These are phyloP conservation scores for Pseudopyrenochaeta lycopersici DNA, from an alignment of 2,329 filamentous ascomycete genomes.

Conservation along the genomic window DNA sequence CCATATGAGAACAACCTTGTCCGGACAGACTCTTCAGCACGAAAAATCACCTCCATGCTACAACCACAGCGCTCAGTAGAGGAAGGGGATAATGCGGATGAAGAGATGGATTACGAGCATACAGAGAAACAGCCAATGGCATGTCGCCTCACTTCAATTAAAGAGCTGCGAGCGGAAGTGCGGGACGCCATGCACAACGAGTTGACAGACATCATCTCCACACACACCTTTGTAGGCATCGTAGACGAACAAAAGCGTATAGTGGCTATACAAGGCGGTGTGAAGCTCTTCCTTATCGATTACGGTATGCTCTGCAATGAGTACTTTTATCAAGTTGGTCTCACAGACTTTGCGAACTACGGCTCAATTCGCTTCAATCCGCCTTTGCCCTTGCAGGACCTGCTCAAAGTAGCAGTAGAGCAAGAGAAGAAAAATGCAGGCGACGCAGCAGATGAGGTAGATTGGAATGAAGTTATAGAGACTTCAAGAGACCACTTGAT, in stretches of 20 bases:
- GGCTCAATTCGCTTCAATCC: slow-evolving; percentile 83
- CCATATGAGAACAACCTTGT: slow-evolving; percentile 88
- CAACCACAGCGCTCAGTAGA: slow-evolving; percentile 59
- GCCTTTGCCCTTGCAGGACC: slow-evolving; percentile 72
- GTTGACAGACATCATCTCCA: slow-evolving; percentile 85
- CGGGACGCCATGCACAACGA: slow-evolving; percentile 83
- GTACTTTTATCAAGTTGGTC: slow-evolving; percentile 93
- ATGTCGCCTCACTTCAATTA: slow-evolving; percentile 84
- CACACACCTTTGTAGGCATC: slow-evolving; percentile 91
- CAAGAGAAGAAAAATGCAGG: slow-evolving; percentile 67
- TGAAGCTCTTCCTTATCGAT: slow-evolving; percentile 91
- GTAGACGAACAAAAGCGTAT: slow-evolving; percentile 88
- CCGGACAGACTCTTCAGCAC: slow-evolving; percentile 84
- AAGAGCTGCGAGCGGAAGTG: slow-evolving; percentile 81
- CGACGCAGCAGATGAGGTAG: slow-evolving; percentile 62
- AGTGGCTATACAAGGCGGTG: slow-evolving; percentile 90
- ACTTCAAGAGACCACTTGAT: slow-evolving; percentile 75
- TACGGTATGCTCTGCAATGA: slow-evolving; percentile 87
- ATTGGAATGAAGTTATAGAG: slow-evolving; percentile 72
- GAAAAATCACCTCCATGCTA: slow-evolving; percentile 98
- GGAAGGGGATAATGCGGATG: slow-evolving; percentile 42
- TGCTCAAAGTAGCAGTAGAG: slow-evolving; percentile 78
- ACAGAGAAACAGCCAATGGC: slow-evolving; percentile 73
- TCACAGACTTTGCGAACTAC: slow-evolving; percentile 97
- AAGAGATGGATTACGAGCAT: slow-evolving; percentile 74